Base-by-base conservation (phyloP, 345 rosid genomes). In the Hypericum androsaemum region DNA sequence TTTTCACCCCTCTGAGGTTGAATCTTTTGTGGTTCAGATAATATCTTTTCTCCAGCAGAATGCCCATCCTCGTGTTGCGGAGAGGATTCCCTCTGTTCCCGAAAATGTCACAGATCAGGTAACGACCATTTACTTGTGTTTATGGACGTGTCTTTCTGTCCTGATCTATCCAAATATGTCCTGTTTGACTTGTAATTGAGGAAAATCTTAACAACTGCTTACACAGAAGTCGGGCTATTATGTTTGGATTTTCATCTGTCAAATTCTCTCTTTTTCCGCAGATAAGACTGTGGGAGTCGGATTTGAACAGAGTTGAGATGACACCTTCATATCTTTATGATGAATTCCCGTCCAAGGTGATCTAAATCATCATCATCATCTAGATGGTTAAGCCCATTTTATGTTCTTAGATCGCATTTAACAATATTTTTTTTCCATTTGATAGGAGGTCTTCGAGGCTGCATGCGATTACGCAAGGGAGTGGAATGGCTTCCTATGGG, bases 81-180 rank as follows among this genome's bases (percentile, higher is more conserved):
- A 78, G 45, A 77, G 74, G 73, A 7, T 77, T 63, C 98, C 95
- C 7, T 70, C 85, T 37, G 84, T 92, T 66, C 96, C 96, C 8
- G 95, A 92, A 72, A 92, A 92, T 61, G 96, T 90, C 50, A 80
- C 95, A 0, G 96, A 88, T 66, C 96, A 84, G 98, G 98, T 88
- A 14, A 22, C 13, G 28, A 54, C 48, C 37, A 22, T 36, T 69
- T 12, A 38, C 37, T 10, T n/a, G 35, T 50, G 8, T 48, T 53
- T 10, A 53, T 28, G 44, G n/a, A 41, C 39, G 7, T 13, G 32
- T 56, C 13, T 54, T 28, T 47, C 51, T 43, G 44, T 16, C 12
- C 12, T 46, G 38, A 52, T 42, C 45, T 38, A 37, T 28, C 9
- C 39, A n/a, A 7, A 11, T 0, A 41, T 35, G 39, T 41, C 32